Evolutionary conservation across 2,329 filamentous ascomycete species (phyloP).

Genomic region (Colletotrichum cordylinicola): DNA sequence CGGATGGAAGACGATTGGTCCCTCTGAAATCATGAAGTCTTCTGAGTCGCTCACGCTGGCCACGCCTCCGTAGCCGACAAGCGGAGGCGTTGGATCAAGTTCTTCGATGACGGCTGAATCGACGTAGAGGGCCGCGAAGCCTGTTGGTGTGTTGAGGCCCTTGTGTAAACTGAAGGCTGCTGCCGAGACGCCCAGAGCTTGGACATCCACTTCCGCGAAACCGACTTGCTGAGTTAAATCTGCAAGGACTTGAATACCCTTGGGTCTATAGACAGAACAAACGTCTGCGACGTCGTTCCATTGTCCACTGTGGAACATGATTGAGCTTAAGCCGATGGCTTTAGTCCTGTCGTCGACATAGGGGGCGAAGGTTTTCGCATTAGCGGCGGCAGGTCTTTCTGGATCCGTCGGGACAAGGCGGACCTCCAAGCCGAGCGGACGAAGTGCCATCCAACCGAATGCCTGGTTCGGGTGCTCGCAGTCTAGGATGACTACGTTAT

Average conservation of each 20-base stretch:
- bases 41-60: conserved; percentile 14
- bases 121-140: conserved; percentile 34
- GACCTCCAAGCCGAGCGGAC: conserved; percentile 31
- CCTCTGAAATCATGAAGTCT: conserved; percentile 25
- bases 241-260: conserved; percentile 34
- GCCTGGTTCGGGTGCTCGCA: conserved; percentile 37
- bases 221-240: conserved; percentile 39
- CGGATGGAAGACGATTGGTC: conserved; percentile 25
- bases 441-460: conserved; percentile 34
- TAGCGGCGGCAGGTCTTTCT: conserved; percentile 13
- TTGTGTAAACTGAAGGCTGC: conserved; percentile 38
- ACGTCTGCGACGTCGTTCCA: conserved; percentile 34
- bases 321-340: conserved; percentile 34
- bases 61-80: conserved; percentile 31
- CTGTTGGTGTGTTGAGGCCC: conserved; percentile 35
- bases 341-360: conserved; percentile 33
- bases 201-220: conserved; percentile 32
- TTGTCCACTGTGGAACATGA: conserved; percentile 39
- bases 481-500: conserved; percentile 37
- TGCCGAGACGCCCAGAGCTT: conserved; percentile 30
- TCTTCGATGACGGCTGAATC: conserved; percentile 25
- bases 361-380: conserved; percentile 30
- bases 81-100: conserved; percentile 29
- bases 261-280: conserved; percentile 27
- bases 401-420: conserved; percentile 26